Conservation (phyloP, 345 rosid genomes). For the Mercurialis annua region DNA sequence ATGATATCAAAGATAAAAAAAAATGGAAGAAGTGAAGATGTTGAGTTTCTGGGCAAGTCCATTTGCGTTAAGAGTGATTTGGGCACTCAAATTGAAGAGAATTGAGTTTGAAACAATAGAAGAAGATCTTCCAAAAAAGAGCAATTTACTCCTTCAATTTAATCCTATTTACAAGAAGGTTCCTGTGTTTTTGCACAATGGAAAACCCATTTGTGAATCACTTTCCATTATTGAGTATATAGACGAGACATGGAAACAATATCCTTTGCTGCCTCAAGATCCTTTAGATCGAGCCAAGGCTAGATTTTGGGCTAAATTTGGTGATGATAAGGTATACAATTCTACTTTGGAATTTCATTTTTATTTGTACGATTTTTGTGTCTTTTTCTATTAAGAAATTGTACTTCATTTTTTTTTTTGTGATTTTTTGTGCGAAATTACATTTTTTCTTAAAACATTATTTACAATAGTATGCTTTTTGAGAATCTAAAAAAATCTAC, state of each 20-base stretch:
- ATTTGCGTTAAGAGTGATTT: constrained; percentile 4
- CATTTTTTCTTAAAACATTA: too few relatives aligned
- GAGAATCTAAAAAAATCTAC: too few relatives aligned
- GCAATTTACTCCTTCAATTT: neutral
- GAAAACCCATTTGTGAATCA: neutral
- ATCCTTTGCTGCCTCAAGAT: constrained; percentile 4
- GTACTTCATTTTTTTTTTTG: too few relatives aligned
- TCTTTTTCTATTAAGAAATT: too few relatives aligned
- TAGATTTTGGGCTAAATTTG: constrained; percentile 5
- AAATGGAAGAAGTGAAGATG: neutral
- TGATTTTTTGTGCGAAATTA: too few relatives aligned
- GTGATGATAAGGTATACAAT: constrained; percentile 4
- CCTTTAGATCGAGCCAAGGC: neutral
- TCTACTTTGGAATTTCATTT: too few relatives aligned
- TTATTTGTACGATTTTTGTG: too few relatives aligned
- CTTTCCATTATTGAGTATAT: neutral
- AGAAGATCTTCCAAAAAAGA: constrained; percentile 1
- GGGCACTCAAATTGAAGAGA: constrained; percentile 11
- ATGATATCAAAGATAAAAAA: neutral
- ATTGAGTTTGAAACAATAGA: neutral
- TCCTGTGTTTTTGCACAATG: constrained; percentile 6
- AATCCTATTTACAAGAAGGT: neutral
- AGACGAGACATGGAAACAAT: constrained; percentile 3
- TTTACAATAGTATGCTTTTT: too few relatives aligned
- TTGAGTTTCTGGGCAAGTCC: constrained; percentile 10